Conservation (phyloP, 192 early-diverging fungal species). For the Martensiomyces pterosporus region DNA sequence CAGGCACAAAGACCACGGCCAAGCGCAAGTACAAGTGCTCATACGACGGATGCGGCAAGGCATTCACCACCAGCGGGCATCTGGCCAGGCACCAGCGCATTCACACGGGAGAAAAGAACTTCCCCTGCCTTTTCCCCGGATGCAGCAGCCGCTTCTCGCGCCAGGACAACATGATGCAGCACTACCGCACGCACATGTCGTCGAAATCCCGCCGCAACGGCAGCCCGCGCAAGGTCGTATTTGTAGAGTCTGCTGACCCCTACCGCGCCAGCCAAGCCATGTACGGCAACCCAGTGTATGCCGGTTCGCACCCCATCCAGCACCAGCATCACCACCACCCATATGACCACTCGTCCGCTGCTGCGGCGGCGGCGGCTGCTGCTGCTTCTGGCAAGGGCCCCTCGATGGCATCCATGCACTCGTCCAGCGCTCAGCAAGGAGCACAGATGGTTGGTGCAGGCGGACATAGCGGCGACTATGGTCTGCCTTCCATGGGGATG, state of each 20-base stretch:
- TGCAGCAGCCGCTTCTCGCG: constrained; percentile 73
- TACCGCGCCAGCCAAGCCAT: constrained; percentile 25
- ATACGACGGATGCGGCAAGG: constrained; percentile 62
- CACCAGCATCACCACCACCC: constrained; percentile 31
- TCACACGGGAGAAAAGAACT: constrained; percentile 82
- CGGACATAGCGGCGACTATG: constrained; percentile 14
- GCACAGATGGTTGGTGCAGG: constrained; percentile 3
- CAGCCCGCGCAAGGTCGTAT: constrained; percentile 29
- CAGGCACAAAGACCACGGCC: constrained; percentile 23
- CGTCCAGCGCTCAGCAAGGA: constrained; percentile 17
- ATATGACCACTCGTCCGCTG: constrained; percentile 10
- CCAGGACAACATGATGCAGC: constrained; percentile 87
- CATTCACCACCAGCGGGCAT: constrained; percentile 84
- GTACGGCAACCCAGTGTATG: constrained; percentile 31
- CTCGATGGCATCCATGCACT: not conserved
- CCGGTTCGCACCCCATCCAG: constrained; percentile 31
- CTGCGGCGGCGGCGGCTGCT: constrained; percentile 1
- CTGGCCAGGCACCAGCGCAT: constrained; percentile 76
- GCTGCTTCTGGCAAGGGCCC: constrained; percentile 1
- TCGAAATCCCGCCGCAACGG: constrained; percentile 54
- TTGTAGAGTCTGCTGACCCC: constrained; percentile 24
- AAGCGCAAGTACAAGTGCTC: constrained; percentile 74
- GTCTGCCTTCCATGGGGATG: constrained; percentile 30
- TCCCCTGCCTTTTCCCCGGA: constrained; percentile 60
- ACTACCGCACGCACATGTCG: constrained; percentile 76